Percentiles rank a stretch among this genome's conserved stretches.
These are phyloP conservation scores for Fusarium tjaetaba DNA, from an alignment of 2,329 filamentous ascomycete genomes.

Conservation along the genomic window DNA sequence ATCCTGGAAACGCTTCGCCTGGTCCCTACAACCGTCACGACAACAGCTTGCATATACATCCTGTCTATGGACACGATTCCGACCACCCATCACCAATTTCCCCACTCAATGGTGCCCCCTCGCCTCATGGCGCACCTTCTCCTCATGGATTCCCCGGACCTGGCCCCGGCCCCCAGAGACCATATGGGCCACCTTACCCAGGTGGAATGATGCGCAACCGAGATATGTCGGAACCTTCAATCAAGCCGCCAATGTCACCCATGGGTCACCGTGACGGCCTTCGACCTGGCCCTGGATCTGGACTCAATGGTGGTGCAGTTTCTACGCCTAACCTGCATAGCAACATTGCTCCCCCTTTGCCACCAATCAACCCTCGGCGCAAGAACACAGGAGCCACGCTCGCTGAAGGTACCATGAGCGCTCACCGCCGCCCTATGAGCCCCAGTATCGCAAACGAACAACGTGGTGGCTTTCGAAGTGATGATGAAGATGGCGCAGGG, in stretches of 20 bases:
- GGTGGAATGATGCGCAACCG: slow-evolving; percentile 53
- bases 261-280: slow-evolving; percentile 51
- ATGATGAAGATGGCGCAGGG: slow-evolving; percentile 53
- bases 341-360: slow-evolving; percentile 59
- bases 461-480: slow-evolving; percentile 48
- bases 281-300: slow-evolving; percentile 50
- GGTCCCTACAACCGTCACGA: slow-evolving; percentile 38
- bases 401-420: slow-evolving; percentile 42
- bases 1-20: slow-evolving; percentile 36
- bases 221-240: slow-evolving; percentile 63
- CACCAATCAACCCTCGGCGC: slow-evolving; percentile 68
- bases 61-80: slow-evolving; percentile 47
- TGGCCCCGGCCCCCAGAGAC: slow-evolving; percentile 21
- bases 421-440: slow-evolving; percentile 38
- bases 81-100: slow-evolving; percentile 59
- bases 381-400: slow-evolving; percentile 53
- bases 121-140: slow-evolving; percentile 21
- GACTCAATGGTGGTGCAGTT: slow-evolving; percentile 45
- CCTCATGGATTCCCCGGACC: slow-evolving; percentile 25
- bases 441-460: slow-evolving; percentile 34
- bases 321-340: slow-evolving; percentile 53
- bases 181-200: slow-evolving; percentile 18
- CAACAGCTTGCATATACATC: slow-evolving; percentile 35
- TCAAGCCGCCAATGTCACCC: slow-evolving; percentile 58
- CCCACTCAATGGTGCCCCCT: slow-evolving; percentile 37